Evolutionary conservation across 163 green algal species (phyloP).

Genomic region (Trebouxiophyceae sp.): DNA sequence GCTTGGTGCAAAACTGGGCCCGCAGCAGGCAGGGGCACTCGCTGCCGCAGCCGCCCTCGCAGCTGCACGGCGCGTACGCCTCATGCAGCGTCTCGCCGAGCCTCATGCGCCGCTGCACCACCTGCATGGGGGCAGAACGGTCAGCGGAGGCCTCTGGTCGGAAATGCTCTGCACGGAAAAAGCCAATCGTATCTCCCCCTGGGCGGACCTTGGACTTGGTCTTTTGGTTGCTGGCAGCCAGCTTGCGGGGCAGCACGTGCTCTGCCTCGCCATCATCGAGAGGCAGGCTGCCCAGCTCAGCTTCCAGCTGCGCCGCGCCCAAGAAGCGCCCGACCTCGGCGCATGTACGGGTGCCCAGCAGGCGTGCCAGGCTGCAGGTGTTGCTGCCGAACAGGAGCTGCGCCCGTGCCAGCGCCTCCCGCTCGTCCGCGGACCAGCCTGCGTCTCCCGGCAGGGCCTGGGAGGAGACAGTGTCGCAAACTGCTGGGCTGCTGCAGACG

Average conservation of each 20-base stretch:
- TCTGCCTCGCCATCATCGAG: no score
- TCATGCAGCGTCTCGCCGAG: slow-evolving; percentile 17
- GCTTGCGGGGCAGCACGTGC: no score
- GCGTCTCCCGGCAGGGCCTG: not conserved
- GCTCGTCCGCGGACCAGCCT: not conserved
- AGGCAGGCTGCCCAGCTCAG: no score
- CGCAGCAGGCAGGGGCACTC: slow-evolving; percentile 56
- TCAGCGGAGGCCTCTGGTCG: no score
- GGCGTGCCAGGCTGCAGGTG: slow-evolving; percentile 28
- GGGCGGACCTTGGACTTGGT: no score
- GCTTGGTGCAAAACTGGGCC: slow-evolving; percentile 85
- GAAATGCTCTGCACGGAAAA: no score
- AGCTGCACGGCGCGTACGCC: slow-evolving; percentile 56
- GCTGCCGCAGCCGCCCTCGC: slow-evolving; percentile 40
- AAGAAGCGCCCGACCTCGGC: not conserved
- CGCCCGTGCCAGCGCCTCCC: not conserved
- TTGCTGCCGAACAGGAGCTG: slow-evolving; percentile 21
- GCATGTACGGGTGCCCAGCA: slow-evolving; percentile 29
- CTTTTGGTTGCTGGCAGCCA: no score
- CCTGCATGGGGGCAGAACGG: no score
- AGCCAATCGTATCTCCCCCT: no score
- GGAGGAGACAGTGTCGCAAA: no score
- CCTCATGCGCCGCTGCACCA: no score
- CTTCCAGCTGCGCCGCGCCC: not conserved
- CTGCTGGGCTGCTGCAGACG: no score